A percentile compares a stretch with the other conserved stretches of the same genome.
Evolutionary conservation across 768 basidiomycete genomes (phyloP).

Genomic region (Sporobolomyces roseus): DNA sequence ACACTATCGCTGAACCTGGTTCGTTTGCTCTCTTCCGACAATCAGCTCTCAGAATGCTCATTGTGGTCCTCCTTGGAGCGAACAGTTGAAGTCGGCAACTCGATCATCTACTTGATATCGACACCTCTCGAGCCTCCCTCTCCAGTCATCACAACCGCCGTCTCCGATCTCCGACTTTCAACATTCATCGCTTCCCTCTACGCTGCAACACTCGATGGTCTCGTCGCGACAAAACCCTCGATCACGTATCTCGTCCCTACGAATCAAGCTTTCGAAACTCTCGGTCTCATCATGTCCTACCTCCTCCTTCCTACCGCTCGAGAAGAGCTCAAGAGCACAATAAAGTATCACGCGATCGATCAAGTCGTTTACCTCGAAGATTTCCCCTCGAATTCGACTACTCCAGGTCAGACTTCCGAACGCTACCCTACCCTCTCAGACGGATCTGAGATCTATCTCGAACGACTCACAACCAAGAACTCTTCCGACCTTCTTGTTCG

Average conservation of each 20-base stretch:
- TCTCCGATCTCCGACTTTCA: slow-evolving; percentile 71
- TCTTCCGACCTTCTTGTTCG: not conserved
- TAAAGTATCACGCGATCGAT: slow-evolving; percentile 79
- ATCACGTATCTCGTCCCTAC: slow-evolving; percentile 81
- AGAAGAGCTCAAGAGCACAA: slow-evolving; percentile 72
- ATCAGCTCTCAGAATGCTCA: too few relatives aligned
- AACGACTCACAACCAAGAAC: slow-evolving; percentile 13
- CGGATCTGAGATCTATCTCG: slow-evolving; percentile 64
- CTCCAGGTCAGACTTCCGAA: slow-evolving; percentile 55
- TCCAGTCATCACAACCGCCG: slow-evolving; percentile 72
- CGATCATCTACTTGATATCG: slow-evolving; percentile 83
- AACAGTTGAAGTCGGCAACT: slow-evolving; percentile 68
- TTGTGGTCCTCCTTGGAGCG: not conserved
- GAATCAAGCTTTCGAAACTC: slow-evolving; percentile 79
- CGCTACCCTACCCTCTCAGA: slow-evolving; percentile 60
- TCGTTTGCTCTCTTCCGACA: slow-evolving; percentile 24
- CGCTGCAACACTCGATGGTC: slow-evolving; percentile 74
- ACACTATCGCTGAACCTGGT: slow-evolving; percentile 73
- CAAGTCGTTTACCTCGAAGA: slow-evolving; percentile 67
- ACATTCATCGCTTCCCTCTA: slow-evolving; percentile 85
- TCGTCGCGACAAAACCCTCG: slow-evolving; percentile 59
- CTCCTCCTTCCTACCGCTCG: slow-evolving; percentile 70
- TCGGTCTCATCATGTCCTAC: slow-evolving; percentile 85
- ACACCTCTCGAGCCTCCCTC: slow-evolving; percentile 75
- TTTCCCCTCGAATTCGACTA: slow-evolving; percentile 48